Evolutionary conservation across 306 rosid genomes (phyloP), one percentile per base, ranked within the genome.

Genomic region (Inga oerstediana): DNA sequence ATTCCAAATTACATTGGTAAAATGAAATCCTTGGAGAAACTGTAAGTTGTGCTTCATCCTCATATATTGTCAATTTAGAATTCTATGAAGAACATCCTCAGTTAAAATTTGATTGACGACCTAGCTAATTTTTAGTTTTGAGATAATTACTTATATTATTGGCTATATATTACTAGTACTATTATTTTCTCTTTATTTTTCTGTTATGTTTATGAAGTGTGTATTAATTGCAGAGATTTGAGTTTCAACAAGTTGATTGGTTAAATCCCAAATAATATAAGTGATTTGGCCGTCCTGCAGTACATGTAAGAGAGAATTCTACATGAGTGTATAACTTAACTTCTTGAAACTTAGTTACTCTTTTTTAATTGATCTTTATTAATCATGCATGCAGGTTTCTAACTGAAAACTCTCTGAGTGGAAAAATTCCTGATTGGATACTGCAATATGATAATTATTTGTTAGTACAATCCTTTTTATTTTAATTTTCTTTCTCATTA

Each of bases 161-260:
- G 51, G 7, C 15, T 46, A 46, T 49, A 49, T 49, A 49, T 49
- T 49, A 49, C 19, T 13, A 14, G 17, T 49, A 49, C 54, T 49
- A 49, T 49, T 49, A 13, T 15, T 14, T 49, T 15, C 17, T 14
- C 5, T 49, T 49, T 15, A 14, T 49, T 48, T 15, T 48, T 48
- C 16, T 12, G 52, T 48, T 49, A 49, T 49, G n/a, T 49, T 14
- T 14, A 49, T 49, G 24, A 16, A 22, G 27, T 27, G 27, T 75
- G 77, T 84, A 52, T 52, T 16, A 17, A 16, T 17, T 84, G 49
- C 79, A 94, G 97, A 79, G 98, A 94, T 78, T 76, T 94, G 81
- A 94, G 98, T 89, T 94, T 90, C 89, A 94, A 94, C 79, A 88
- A 39, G 83, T 81, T 94, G 85, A 90, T 84, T 5, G 97, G 95